Evolutionary conservation across 495 filamentous ascomycete species (phyloP).

Genomic region (Penicillium arizonense): DNA sequence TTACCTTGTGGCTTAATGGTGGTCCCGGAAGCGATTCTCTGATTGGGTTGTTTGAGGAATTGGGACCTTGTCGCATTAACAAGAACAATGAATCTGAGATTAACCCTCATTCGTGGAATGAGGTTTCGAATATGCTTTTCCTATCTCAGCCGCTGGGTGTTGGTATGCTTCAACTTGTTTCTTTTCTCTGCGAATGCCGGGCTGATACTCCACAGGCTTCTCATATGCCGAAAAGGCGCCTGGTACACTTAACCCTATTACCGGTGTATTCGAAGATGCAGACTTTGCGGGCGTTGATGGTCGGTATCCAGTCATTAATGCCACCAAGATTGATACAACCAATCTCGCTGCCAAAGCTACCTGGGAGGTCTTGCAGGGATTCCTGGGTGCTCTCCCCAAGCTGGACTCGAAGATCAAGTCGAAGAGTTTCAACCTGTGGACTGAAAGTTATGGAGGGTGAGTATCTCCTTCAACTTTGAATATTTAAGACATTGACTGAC

Average conservation of each 20-base stretch:
- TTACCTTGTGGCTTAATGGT: constrained; percentile 53
- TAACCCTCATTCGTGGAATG: constrained; percentile 68
- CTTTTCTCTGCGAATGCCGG: neutral
- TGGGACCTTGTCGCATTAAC: constrained; percentile 59
- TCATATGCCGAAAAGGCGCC: constrained; percentile 47
- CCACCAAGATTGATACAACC: constrained; percentile 48
- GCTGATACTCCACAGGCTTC: constrained; percentile 38
- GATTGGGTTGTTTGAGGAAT: constrained; percentile 70
- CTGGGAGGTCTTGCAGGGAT: constrained; percentile 59
- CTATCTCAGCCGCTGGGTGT: constrained; percentile 67
- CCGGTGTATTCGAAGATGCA: constrained; percentile 43
- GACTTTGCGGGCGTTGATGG: constrained; percentile 42
- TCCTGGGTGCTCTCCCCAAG: constrained; percentile 51
- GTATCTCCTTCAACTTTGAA: constrained; percentile 36
- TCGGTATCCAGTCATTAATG: constrained; percentile 46
- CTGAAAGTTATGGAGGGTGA: constrained; percentile 62
- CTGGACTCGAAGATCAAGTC: constrained; percentile 50
- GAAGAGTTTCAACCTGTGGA: constrained; percentile 50
- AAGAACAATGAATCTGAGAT: constrained; percentile 48
- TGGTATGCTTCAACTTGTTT: constrained; percentile 22
- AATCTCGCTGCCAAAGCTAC: constrained; percentile 53
- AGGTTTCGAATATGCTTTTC: constrained; percentile 72
- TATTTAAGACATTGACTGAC: constrained; percentile 6
- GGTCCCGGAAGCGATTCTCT: constrained; percentile 61
- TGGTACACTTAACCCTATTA: constrained; percentile 44